Conservation (phyloP, 2,329 filamentous ascomycete genomes). For the Ramularia endophylla region DNA sequence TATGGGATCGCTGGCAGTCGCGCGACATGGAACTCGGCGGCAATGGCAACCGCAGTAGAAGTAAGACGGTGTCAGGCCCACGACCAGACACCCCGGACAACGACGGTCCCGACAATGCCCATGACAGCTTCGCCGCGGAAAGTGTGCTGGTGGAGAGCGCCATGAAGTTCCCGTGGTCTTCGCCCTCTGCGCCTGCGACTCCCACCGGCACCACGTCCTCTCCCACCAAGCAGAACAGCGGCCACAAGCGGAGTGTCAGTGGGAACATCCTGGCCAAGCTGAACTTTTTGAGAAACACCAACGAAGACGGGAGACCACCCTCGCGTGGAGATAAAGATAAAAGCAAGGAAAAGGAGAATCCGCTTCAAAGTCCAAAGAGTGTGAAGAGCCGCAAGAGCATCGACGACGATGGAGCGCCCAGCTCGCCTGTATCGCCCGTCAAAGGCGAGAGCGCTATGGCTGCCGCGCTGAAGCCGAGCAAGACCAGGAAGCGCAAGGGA, state of each 20-base stretch:
- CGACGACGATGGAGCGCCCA: constrained; percentile 26
- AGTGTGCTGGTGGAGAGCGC: constrained; percentile 4
- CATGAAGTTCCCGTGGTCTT: constrained; percentile 26
- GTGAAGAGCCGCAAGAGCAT: constrained; percentile 25
- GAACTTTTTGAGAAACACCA: constrained; percentile 56
- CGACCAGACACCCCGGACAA: constrained; percentile 10
- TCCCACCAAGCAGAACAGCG: constrained; percentile 11
- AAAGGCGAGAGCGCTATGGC: constrained; percentile 20
- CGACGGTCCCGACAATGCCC: constrained; percentile 8
- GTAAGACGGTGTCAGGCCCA: constrained; percentile 16
- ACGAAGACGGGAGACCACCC: constrained; percentile 29
- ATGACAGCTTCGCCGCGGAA: constrained; percentile 10
- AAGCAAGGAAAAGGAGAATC: constrained; percentile 29
- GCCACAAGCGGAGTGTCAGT: constrained; percentile 52
- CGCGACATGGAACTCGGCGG: constrained; percentile 10
- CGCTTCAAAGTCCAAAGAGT: constrained; percentile 23
- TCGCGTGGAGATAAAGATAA: constrained; percentile 24
- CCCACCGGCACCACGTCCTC: constrained; percentile 6
- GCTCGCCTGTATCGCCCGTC: constrained; percentile 21
- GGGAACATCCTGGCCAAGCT: constrained; percentile 63
- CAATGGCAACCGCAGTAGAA: constrained; percentile 19
- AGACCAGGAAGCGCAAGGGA: constrained; percentile 67
- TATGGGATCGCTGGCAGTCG: too few relatives aligned
- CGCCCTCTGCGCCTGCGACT: constrained; percentile 17
- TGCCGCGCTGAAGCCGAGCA: constrained; percentile 23